phyloP scores from a whole-genome alignment of 805 yeast species.

The Metschnikowia hibisci region DNA sequence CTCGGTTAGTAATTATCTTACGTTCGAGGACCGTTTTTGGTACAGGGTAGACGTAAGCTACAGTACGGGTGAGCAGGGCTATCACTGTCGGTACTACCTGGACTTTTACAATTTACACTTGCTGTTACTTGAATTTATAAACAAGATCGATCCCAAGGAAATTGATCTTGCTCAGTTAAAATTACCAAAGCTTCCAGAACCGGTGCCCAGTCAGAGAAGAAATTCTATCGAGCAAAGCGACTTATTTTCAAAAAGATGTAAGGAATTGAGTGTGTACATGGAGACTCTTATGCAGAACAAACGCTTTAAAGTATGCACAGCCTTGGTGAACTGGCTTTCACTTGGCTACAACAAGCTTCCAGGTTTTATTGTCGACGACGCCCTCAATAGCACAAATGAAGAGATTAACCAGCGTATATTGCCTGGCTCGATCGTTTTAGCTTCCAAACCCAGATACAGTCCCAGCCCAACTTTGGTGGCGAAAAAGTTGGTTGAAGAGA shows the following conservation, averaged over 20 bases:
- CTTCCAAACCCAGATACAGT: constrained; percentile 7
- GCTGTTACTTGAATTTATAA: constrained; percentile 21
- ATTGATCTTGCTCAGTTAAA: constrained; percentile 3
- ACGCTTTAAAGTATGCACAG: constrained; percentile 25
- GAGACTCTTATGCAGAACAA: constrained; percentile 28
- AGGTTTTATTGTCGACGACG: constrained; percentile 19
- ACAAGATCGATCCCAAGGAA: constrained; percentile 1
- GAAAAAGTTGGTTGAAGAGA: constrained; percentile 3
- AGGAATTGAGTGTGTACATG: constrained; percentile 39
- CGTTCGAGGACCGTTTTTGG: constrained; percentile 46
- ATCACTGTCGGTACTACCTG: constrained; percentile 47
- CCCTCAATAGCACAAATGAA: constrained; percentile 11
- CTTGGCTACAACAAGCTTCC: constrained; percentile 24
- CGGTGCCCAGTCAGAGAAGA: constrained; percentile 36
- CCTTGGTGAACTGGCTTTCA: constrained; percentile 30
- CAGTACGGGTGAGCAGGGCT: constrained; percentile 33
- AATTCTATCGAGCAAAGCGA: constrained; percentile 13
- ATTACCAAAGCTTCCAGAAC: constrained; percentile 45
- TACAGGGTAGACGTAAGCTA: constrained; percentile 43
- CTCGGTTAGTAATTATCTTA: constrained; percentile 37
- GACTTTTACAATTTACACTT: constrained; percentile 48
- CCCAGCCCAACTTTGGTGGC: background rate
- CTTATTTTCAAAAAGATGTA: constrained; percentile 31
- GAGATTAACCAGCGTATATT: constrained; percentile 15
- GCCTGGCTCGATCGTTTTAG: constrained; percentile 17